Evolutionary conservation across 2,329 filamentous ascomycete genomes (phyloP), one percentile per base, ranked within the genome.

Genomic region (Polychaeton citri): DNA sequence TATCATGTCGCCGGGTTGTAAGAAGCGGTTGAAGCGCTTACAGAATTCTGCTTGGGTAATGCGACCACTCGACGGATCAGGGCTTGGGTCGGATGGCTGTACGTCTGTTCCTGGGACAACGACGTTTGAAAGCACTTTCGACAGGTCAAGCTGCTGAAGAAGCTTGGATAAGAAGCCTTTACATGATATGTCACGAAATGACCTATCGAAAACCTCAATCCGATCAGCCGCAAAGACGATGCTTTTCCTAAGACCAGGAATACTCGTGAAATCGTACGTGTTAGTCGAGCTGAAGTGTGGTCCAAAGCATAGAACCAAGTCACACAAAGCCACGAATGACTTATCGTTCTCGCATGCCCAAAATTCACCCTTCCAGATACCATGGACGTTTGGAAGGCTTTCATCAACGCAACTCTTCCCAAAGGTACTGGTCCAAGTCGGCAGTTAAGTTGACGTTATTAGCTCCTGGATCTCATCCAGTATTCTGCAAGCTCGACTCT

Each of bases 11-110:
- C 76, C 68, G 36, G 76, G 65, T 36, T 71, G 67, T 7, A 93
- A 62, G 66, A 81, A 92, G 42, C 77, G 68, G 24, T 81, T 78
- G 12, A 90, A 64, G 26, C 71, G 72, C 1, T 81, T 80, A 83
- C 84, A 93, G 55, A 93, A 71, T 67, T 72, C 84, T 12, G 70
- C 69, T 54, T 86, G 81, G 7, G 70, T 78, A 53, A 86, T 81
- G 30, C 58, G 52, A 32, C 55, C 44, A 13, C 56, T 50, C 12
- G 4, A 10, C 15, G 12, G 24, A 5, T 12, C 12, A 12, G 24
- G 12, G 15, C 12, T 10, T 28, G 12, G 12, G 24, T 7, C 7
- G 12, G 24, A 28, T 12, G 24, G 7, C 12, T 28, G 12, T 3
- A 15, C 12, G 4, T 28, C 7, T 28, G 24, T 28, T 5, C 12